Conservation (phyloP, 352 stramenopile species). For the Globisporangium rhizosaccharum region DNA sequence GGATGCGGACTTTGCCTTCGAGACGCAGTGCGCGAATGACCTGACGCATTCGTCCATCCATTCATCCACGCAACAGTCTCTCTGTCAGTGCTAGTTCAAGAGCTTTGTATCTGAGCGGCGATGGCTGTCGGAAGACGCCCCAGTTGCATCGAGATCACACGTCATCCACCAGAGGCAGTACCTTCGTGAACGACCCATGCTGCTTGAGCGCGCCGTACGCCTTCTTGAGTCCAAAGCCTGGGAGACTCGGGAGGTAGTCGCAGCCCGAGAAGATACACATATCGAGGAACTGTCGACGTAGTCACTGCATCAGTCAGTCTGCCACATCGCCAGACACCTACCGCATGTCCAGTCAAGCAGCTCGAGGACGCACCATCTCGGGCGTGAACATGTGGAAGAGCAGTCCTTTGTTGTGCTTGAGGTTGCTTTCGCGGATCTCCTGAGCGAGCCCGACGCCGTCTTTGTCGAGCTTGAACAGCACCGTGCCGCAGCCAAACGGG, state of each 20-base stretch:
- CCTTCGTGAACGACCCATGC: conserved; percentile 61
- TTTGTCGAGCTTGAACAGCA: conserved; percentile 96
- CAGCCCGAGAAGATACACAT: conserved; percentile 92
- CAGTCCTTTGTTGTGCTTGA: conserved; percentile 71
- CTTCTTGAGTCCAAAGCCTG: conserved; percentile 81
- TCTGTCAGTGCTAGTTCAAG: no score
- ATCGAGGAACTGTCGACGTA: conserved; percentile 59
- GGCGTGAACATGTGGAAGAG: conserved; percentile 80
- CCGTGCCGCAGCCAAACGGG: conserved; percentile 85
- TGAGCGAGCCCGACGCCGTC: conserved; percentile 74
- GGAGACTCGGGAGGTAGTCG: conserved; percentile 82
- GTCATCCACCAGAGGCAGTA: conserved; percentile 10
- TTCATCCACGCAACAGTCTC: background rate
- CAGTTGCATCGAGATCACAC: no score
- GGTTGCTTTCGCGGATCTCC: conserved; percentile 69
- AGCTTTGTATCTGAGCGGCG: no score
- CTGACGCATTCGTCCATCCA: conserved; percentile 16
- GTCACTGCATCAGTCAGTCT: conserved; percentile 1
- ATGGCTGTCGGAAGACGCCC: no score
- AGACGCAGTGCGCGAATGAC: conserved; percentile 54
- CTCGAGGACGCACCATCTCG: conserved; percentile 55
- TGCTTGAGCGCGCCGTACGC: conserved; percentile 67
- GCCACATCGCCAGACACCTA: background rate
- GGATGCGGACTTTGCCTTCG: conserved; percentile 56
- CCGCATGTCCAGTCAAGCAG: no score